Conservation (phyloP, 202 grass and related monocot genomes). For the Brachypodium distachyon region DNA sequence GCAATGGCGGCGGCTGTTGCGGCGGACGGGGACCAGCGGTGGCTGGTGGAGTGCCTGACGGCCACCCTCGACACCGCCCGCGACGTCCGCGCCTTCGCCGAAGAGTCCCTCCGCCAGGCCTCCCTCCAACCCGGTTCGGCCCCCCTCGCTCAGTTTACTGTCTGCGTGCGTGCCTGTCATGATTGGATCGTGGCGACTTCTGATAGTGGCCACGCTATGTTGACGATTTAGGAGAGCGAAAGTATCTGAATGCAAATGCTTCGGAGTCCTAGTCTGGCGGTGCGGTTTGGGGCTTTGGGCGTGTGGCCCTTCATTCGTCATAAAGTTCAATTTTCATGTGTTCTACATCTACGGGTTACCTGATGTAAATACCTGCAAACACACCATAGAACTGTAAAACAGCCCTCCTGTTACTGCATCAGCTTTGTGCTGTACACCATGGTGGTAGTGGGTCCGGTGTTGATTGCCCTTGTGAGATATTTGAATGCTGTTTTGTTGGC, state of each 20-base stretch:
- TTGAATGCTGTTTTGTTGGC: not conserved
- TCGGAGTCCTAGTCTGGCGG: not conserved
- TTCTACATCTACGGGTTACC: no score
- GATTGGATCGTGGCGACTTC: not conserved
- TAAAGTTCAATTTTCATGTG: no score
- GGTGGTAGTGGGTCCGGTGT: not conserved
- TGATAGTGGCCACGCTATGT: not conserved
- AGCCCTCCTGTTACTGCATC: not conserved
- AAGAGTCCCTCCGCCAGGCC: constrained; percentile 86
- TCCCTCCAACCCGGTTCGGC: constrained; percentile 55
- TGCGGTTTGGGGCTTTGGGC: no score
- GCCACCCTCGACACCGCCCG: constrained; percentile 78
- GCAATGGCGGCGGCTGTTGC: constrained; percentile 24
- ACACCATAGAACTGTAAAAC: not conserved
- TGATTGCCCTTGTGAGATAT: not conserved
- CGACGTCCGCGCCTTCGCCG: constrained; percentile 76
- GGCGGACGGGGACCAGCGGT: constrained; percentile 77
- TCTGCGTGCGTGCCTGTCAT: not conserved
- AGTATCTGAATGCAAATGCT: not conserved
- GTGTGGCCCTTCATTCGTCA: no score
- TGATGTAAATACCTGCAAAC: not conserved
- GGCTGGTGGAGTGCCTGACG: constrained; percentile 76
- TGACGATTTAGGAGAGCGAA: not conserved
- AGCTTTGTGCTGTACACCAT: not conserved
- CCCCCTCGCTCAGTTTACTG: not conserved